Base-by-base conservation (phyloP, 1,284 basidiomycete species). In the Rhizoctonia solani region DNA sequence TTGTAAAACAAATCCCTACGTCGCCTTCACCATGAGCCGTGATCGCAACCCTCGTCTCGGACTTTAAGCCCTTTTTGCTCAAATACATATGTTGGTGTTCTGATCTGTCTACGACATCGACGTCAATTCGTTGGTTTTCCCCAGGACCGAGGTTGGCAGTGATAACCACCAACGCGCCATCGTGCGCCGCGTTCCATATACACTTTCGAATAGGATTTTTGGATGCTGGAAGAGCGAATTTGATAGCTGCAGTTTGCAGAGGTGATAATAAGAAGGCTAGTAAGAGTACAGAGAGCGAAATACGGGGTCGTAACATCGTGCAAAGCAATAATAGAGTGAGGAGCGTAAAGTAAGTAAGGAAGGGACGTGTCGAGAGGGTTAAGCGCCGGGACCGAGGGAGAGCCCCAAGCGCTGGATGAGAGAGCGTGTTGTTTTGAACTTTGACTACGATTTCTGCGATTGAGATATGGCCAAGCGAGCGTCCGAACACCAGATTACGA, bases 1-100 rank as follows among this genome's bases (percentile, higher is more conserved):
- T 98, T 76, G 81, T 89, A 75, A 99, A 87, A 80, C 96, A 99
- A 1, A 98, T 94, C 0, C 96, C 96, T 4, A 99, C 86, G 75
- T 99, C 95, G 1, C 93, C 95, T 58, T 95, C 91, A 32, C 87
- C 85, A 77, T 98, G 96, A 13, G 95, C 90, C 16, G 96, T 99
- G 73, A 99, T 86, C 3, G 96, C 97, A 70, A 98, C 82, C 71
- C 96, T 83, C 19, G 95, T 93, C 82, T 99, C 96, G 8, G 87
- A 91, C 68, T 87, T 89, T 74, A 99, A 90, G 65, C 86, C 87
- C 77, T 83, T 88, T 81, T 98, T 98, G 75, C 85, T 88, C 72
- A 98, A 81, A 77, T 98, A 99, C 19, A 96, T 86, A 77, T 98
- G 98, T 75, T 88, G 87, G 75, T 90, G 86, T 52, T 88, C 82